These are phyloP conservation scores for Rhizopogon roseolus DNA, from an alignment of 768 basidiomycete genomes.

Conservation along the genomic window DNA sequence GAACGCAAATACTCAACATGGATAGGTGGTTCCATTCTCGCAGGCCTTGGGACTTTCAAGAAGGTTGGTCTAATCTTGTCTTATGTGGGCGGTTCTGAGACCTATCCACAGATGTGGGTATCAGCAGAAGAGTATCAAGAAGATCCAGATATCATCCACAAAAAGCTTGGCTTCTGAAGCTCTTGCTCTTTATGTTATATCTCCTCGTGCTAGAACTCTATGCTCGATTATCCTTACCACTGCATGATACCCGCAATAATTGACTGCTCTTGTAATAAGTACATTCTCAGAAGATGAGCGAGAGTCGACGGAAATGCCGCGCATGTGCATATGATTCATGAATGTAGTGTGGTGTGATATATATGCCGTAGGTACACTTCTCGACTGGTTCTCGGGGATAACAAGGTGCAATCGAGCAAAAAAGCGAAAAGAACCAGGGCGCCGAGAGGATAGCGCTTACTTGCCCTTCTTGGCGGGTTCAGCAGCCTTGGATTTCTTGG, in stretches of 20 bases:
- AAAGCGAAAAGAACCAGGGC: slow-evolving; percentile 8
- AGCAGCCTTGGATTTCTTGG: slow-evolving; percentile 91
- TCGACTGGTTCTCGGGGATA: slow-evolving; percentile 30
- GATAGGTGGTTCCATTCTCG: slow-evolving; percentile 96
- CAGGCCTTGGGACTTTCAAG: slow-evolving; percentile 95
- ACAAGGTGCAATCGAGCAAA: slow-evolving; percentile 16
- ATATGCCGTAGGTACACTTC: slow-evolving; percentile 41
- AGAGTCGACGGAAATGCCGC: slow-evolving; percentile 16
- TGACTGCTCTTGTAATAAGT: slow-evolving; percentile 30
- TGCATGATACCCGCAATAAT: slow-evolving; percentile 31
- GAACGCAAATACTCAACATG: slow-evolving; percentile 97
- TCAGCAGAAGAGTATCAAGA: slow-evolving; percentile 99
- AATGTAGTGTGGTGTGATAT: slow-evolving; percentile 25
- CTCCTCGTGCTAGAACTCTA: slow-evolving; percentile 6
- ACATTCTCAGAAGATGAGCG: slow-evolving; percentile 20
- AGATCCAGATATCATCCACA: slow-evolving; percentile 98
- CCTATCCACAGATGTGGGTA: slow-evolving; percentile 86
- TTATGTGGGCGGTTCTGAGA: slow-evolving; percentile 1
- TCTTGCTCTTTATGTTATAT: background rate
- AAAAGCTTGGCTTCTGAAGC: slow-evolving; percentile 78
- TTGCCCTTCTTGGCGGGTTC: slow-evolving; percentile 92
- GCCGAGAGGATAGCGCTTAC: slow-evolving; percentile 40
- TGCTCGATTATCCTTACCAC: slow-evolving; percentile 8
- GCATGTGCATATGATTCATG: slow-evolving; percentile 25
- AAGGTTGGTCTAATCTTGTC: slow-evolving; percentile 52